Base-by-base conservation (phyloP, 1,139 yeast species). In the Kodamaea ohmeri region DNA sequence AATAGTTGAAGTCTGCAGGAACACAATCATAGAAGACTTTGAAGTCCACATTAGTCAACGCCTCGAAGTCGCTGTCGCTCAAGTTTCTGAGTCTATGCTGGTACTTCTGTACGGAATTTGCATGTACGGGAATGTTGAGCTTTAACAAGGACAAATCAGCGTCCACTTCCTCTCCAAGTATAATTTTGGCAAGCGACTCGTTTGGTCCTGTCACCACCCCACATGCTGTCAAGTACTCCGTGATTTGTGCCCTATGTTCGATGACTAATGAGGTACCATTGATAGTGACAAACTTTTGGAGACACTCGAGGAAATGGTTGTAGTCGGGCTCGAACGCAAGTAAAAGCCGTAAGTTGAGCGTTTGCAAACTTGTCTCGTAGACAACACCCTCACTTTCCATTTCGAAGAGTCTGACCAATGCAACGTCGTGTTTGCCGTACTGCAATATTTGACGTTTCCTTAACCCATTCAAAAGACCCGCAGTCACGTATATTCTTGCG, bases 381-480 rank as follows among this genome's bases (percentile, higher is more conserved):
- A 85, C 60, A 3, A 65, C 74, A 12, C 85, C 86, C 53, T 85
- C 94, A 3, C 82, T 68, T 29, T 62, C 64, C 17, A 71, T 61
- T 43, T 74, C 80, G 48, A 79, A 79, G 16, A 83, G 55, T 7
- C 64, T 61, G 15, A 63, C 47, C 21, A 83, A 53, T 3, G 58
- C 65, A 54, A 9, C 40, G 32, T 55, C 68, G 40, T 44, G 63
- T 4, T 26, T 49, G 25, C 50, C 80, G 48, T 28, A 71, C 45
- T 40, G 48, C 34, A 63, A 46, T 7, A 53, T 48, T 42, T 52
- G 33, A 43, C 47, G 50, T 0, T 52, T 53, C 25, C 60, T 53
- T 25, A 84, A 60, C 0, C 87, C 90, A 6, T 61, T 50, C 9
- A 76, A 53, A 7, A 86, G 50, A 6, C 95, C 95, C 22, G 65